Conservation (phyloP, 1,139 yeast species). For the Blastobotrys aristatus region DNA sequence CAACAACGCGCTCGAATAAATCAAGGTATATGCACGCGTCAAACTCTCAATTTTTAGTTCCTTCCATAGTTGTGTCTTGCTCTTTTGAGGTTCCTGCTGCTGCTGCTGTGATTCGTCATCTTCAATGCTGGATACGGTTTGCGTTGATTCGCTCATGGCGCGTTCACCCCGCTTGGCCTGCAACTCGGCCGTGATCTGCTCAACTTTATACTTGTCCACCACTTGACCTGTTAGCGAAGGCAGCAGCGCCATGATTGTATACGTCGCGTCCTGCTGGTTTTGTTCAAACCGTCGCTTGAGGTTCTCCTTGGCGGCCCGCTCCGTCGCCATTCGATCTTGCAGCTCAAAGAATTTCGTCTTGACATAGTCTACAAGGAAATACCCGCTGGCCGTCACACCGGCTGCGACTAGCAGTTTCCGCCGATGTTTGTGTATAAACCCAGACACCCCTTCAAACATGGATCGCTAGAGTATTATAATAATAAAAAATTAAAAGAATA, state of each 20-base stretch:
- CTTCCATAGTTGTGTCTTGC: conserved; percentile 80
- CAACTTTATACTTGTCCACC: conserved; percentile 61
- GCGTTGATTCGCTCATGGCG: conserved; percentile 17
- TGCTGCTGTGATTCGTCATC: not conserved
- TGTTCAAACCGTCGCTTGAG: conserved; percentile 63
- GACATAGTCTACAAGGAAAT: conserved; percentile 55
- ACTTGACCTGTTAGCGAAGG: conserved; percentile 72
- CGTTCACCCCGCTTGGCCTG: conserved; percentile 48
- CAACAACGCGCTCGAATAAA: conserved; percentile 65
- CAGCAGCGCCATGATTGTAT: conserved; percentile 75
- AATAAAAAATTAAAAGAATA: not conserved
- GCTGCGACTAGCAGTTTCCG: conserved; percentile 54
- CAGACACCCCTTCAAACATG: conserved; percentile 44
- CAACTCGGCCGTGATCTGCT: conserved; percentile 64
- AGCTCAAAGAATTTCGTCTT: conserved; percentile 57
- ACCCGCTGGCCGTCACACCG: conserved; percentile 55
- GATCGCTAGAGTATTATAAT: not conserved
- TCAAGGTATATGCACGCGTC: conserved; percentile 65
- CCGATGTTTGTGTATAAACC: conserved; percentile 57
- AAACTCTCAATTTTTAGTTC: conserved; percentile 72
- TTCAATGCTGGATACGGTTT: conserved; percentile 14
- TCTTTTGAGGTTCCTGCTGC: conserved; percentile 26
- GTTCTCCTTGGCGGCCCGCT: conserved; percentile 74
- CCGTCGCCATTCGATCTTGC: conserved; percentile 66
- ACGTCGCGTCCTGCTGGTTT: conserved; percentile 86